Evolutionary conservation across 306 rosid genomes (phyloP).

Genomic region (Ammopiptanthus mongolicus): DNA sequence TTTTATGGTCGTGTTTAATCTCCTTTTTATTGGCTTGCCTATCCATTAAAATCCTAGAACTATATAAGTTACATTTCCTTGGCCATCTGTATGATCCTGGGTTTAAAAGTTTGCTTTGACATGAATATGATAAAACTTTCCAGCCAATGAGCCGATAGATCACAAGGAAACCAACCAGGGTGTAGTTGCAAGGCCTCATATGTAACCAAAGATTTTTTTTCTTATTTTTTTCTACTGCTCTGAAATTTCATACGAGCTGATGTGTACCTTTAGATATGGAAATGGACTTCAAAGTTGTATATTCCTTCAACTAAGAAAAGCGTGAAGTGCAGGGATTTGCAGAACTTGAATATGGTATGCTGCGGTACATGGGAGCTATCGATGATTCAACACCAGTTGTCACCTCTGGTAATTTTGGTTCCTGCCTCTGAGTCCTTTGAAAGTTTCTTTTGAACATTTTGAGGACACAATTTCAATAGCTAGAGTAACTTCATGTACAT

Average conservation of each 20-base stretch:
- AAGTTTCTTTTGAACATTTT: neutral
- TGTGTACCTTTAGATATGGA: neutral
- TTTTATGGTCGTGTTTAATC: neutral
- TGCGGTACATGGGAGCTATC: slow-evolving; percentile 80
- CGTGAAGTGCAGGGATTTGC: slow-evolving; percentile 72
- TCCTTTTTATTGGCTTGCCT: neutral
- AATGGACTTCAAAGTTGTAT: slow-evolving; percentile 12
- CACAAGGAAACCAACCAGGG: neutral
- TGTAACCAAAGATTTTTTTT: neutral
- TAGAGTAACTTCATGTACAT: neutral
- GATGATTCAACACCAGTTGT: slow-evolving; percentile 77
- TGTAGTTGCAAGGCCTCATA: neutral
- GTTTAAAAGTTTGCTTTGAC: neutral
- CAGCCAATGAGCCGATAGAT: neutral
- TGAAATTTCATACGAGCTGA: neutral
- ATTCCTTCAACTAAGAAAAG: slow-evolving; percentile 12
- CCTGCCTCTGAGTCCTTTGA: neutral
- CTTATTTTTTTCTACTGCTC: too few species aligned
- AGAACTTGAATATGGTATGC: slow-evolving; percentile 90
- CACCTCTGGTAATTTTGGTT: slow-evolving; percentile 57
- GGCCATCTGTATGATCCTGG: neutral
- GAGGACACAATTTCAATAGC: neutral
- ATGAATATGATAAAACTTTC: neutral
- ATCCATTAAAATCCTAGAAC: neutral
- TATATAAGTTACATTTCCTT: neutral